Evolutionary conservation across 169 alveolate genomes (phyloP), one percentile per base, ranked within the genome.

Genomic region (Plasmodium yoelii): DNA sequence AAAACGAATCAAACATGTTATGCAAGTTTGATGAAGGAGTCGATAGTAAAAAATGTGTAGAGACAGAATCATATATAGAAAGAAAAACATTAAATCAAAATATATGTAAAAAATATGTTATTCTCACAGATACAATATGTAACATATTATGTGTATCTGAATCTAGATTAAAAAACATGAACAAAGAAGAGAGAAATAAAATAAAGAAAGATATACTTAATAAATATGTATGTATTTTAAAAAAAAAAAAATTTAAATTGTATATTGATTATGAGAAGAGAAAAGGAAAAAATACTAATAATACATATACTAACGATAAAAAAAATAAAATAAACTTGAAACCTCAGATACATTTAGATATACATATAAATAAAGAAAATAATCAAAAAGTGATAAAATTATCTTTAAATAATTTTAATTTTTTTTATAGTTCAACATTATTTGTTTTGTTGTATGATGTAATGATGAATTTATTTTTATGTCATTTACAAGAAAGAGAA

Each of bases 381-480:
- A 53, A 67, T 18, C 26, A 28, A 65, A 65, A 82, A 39, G 44
- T 70, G 26, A 49, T 82, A 53, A 82, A 82, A 53, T 26, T 82
- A 18, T 67, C 90, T 1, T 46, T 82, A 47, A 53, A 13, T 10
- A 82, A 82, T 57, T 82, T 82, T 28, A 42, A 82, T 46, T 67
- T 82, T 65, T 82, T 82, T 55, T 82, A 55, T 60, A 82, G 90
- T 47, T 82, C 90, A 47, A 82, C 90, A 22, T 7, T 82, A 56
- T 82, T 82, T 59, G 72, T 82, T 15, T 67, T 82, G 15, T 47
- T 82, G 55, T 67, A 68, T 51, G 60, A 70, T 56, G 44, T 82
- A 13, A 15, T 56, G 24, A 67, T 82, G 42, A 65, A 82, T 82
- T 67, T 46, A 47, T 67, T 82, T 82, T 67, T 82, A 19, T 22